Conservation (phyloP, 2,329 filamentous ascomycete species). For the Pseudocercospora fuligena region DNA sequence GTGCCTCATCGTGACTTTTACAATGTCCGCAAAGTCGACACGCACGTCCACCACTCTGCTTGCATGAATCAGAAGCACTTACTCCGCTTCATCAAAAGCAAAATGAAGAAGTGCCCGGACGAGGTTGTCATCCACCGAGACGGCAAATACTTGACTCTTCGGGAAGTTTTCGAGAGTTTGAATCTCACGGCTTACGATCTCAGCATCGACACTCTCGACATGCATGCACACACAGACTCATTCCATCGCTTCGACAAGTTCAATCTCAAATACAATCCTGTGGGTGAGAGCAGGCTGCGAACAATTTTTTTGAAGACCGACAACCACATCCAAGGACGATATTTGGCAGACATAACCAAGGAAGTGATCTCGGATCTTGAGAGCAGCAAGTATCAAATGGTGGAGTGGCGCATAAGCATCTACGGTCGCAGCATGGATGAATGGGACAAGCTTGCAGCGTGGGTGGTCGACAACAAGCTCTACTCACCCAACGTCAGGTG, state of each 20-base stretch:
- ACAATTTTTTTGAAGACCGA: slow-evolving; percentile 99
- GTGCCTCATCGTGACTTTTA: slow-evolving; percentile 99
- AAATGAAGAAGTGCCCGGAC: slow-evolving; percentile 98
- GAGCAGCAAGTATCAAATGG: slow-evolving; percentile 99
- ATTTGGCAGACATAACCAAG: slow-evolving; percentile 95
- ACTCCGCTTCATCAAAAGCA: slow-evolving; percentile 97
- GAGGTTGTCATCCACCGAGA: slow-evolving; percentile 93
- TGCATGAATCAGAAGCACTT: slow-evolving; percentile 99
- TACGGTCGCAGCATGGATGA: slow-evolving; percentile 91
- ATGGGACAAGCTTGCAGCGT: slow-evolving; percentile 96
- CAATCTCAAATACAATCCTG: slow-evolving; percentile 97
- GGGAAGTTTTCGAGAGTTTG: slow-evolving; percentile 95
- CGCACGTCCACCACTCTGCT: slow-evolving; percentile 97
- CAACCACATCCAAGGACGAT: slow-evolving; percentile 94
- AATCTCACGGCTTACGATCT: slow-evolving; percentile 96
- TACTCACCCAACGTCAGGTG: slow-evolving; percentile 98
- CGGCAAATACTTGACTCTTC: slow-evolving; percentile 86
- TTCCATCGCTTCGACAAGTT: slow-evolving; percentile 99
- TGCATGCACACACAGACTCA: slow-evolving; percentile 98
- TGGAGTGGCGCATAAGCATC: slow-evolving; percentile 97
- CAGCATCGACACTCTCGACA: slow-evolving; percentile 97
- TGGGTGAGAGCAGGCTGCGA: slow-evolving; percentile 90
- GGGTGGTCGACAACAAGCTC: slow-evolving; percentile 97
- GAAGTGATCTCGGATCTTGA: slow-evolving; percentile 97
- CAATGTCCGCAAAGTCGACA: slow-evolving; percentile 98